These are phyloP conservation scores for Fusarium chlamydosporum DNA, from an alignment of 2,329 filamentous ascomycete genomes.

Conservation along the genomic window DNA sequence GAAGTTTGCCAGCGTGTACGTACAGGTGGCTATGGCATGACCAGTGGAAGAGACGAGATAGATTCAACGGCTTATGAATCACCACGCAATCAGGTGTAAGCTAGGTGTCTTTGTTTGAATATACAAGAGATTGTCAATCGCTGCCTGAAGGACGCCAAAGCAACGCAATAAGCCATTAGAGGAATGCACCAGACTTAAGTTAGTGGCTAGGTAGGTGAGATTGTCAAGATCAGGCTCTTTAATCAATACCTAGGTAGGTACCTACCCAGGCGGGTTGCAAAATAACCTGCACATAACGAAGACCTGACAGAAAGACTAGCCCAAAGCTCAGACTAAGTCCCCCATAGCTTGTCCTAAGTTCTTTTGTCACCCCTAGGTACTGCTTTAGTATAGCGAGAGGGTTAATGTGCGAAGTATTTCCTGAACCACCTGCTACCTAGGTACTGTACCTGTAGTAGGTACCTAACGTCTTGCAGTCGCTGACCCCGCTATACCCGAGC, in stretches of 20 bases:
- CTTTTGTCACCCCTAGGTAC: no score
- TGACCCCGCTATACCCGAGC: slow-evolving; percentile 40
- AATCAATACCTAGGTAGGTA: not conserved
- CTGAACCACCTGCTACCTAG: no score
- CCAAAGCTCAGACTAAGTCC: no score
- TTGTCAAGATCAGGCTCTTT: slow-evolving; percentile 25
- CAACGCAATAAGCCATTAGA: not conserved
- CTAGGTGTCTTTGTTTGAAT: not conserved
- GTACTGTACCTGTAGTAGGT: no score
- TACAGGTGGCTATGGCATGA: slow-evolving; percentile 7
- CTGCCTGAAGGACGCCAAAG: slow-evolving; percentile 12
- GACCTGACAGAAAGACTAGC: no score
- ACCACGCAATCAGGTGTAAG: slow-evolving; percentile 20
- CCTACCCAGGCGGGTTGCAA: no score
- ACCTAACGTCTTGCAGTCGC: slow-evolving; percentile 4
- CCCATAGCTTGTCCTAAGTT: no score
- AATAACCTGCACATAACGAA: no score
- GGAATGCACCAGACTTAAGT: not conserved
- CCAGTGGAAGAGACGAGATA: slow-evolving; percentile 9
- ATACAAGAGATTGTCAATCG: not conserved
- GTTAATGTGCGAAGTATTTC: no score
- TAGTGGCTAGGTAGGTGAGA: not conserved
- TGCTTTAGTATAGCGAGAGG: no score
- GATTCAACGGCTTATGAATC: slow-evolving; percentile 25
- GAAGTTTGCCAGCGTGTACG: slow-evolving; percentile 34